phyloP scores from a whole-genome alignment of 2,329 filamentous ascomycete species.

The Penicillium sp. region DNA sequence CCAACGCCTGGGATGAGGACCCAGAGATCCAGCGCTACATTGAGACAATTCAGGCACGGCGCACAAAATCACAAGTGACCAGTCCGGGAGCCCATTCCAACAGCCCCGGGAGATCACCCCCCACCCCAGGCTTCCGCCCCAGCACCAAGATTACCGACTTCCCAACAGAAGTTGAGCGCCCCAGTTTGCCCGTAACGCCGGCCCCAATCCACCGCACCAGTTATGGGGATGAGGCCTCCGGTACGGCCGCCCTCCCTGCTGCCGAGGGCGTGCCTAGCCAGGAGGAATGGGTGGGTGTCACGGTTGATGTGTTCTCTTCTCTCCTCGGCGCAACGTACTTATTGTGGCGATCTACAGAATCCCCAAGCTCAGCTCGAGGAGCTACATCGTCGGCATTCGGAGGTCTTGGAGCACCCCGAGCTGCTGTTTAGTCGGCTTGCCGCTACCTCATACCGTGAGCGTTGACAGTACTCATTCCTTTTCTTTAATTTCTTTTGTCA shows the following conservation, averaged over 20 bases:
- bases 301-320: constrained; percentile 47
- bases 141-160: constrained; percentile 81
- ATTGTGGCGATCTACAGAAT: constrained; percentile 60
- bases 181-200: constrained; percentile 86
- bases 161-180: constrained; percentile 75
- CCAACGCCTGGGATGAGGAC: constrained; percentile 91
- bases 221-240: constrained; percentile 36
- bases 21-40: constrained; percentile 88
- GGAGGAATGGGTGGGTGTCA: constrained; percentile 87
- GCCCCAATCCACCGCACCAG: constrained; percentile 70
- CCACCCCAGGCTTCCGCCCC: constrained; percentile 41
- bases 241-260: constrained; percentile 58
- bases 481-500: neutral
- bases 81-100: constrained; percentile 14
- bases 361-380: constrained; percentile 68
- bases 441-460: neutral
- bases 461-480: neutral
- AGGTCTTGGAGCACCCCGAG: constrained; percentile 54
- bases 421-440: constrained; percentile 24
- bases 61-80: constrained; percentile 49
- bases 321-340: constrained; percentile 46
- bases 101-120: constrained; percentile 13
- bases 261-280: constrained; percentile 84
- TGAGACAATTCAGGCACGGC: constrained; percentile 69
- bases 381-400: constrained; percentile 65